phyloP scores from a whole-genome alignment of 306 rosid genomes.

The Medicago ruthenica region DNA sequence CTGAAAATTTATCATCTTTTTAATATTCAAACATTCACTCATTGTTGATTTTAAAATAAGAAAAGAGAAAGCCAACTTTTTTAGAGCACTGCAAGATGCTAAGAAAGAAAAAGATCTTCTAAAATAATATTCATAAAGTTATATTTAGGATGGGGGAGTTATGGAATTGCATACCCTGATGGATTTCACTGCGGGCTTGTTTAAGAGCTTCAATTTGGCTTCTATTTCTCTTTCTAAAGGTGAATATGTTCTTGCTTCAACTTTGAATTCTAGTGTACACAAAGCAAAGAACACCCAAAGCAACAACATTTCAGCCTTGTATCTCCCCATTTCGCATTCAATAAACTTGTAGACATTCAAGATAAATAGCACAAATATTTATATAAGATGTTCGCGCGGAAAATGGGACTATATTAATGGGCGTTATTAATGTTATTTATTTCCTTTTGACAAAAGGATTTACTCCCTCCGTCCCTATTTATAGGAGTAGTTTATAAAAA shows the following conservation, averaged over 20 bases:
- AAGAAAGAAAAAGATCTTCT: too few relatives aligned
- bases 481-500: too few relatives aligned
- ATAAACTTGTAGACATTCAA: background rate
- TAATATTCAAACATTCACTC: too few relatives aligned
- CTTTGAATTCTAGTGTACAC: background rate
- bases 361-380: background rate
- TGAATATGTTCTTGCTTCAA: constrained; percentile 21
- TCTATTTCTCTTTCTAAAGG: constrained; percentile 35
- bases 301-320: constrained; percentile 22
- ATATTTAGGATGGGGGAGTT: background rate
- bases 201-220: constrained; percentile 54
- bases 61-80: too few relatives aligned
- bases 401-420: background rate
- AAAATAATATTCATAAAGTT: too few relatives aligned
- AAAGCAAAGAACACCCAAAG: constrained; percentile 29
- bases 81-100: too few relatives aligned
- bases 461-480: too few relatives aligned
- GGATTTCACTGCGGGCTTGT: constrained; percentile 55
- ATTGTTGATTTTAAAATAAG: too few relatives aligned
- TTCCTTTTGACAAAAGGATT: too few relatives aligned
- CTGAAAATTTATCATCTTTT: too few relatives aligned
- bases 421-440: background rate
- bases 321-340: constrained; percentile 37
- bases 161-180: constrained; percentile 48
- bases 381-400: background rate